These are phyloP conservation scores for Didymella lethalis DNA, from an alignment of 2,329 filamentous ascomycete species.

Conservation along the genomic window DNA sequence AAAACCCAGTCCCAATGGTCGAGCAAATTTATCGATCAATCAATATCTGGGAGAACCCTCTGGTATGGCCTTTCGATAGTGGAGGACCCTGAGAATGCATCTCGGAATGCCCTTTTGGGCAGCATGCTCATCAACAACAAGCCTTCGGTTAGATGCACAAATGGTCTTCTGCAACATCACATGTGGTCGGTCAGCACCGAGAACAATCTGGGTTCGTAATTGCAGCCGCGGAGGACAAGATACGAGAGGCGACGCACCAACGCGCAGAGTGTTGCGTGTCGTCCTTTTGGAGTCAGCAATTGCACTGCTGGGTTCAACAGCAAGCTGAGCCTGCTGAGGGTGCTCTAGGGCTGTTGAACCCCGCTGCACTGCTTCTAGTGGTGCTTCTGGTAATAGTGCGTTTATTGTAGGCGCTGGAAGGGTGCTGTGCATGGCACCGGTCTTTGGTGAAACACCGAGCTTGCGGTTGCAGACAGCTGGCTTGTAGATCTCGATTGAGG, in stretches of 20 bases:
- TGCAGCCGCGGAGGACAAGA: slow-evolving; percentile 4
- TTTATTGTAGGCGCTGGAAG: slow-evolving; percentile 13
- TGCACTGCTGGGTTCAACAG: slow-evolving; percentile 6
- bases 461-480: slow-evolving; percentile 3
- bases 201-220: neutral
- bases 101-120: slow-evolving; percentile 7
- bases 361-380: slow-evolving; percentile 18
- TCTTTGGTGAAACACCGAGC: neutral
- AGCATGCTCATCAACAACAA: slow-evolving; percentile 13
- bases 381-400: slow-evolving; percentile 14
- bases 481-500: neutral
- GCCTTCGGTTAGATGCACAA: slow-evolving; percentile 14
- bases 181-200: slow-evolving; percentile 9
- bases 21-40: neutral
- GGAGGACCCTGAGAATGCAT: neutral
- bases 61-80: neutral
- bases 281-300: neutral
- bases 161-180: slow-evolving; percentile 13
- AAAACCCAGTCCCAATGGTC: neutral
- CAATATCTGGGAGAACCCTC: neutral
- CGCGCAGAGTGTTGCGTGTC: slow-evolving; percentile 1
- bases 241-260: slow-evolving; percentile 10
- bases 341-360: slow-evolving; percentile 20
- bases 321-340: neutral
- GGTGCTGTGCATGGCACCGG: slow-evolving; percentile 1